phyloP scores from a whole-genome alignment of 805 yeast genomes.

The Suhomyces sp. region DNA sequence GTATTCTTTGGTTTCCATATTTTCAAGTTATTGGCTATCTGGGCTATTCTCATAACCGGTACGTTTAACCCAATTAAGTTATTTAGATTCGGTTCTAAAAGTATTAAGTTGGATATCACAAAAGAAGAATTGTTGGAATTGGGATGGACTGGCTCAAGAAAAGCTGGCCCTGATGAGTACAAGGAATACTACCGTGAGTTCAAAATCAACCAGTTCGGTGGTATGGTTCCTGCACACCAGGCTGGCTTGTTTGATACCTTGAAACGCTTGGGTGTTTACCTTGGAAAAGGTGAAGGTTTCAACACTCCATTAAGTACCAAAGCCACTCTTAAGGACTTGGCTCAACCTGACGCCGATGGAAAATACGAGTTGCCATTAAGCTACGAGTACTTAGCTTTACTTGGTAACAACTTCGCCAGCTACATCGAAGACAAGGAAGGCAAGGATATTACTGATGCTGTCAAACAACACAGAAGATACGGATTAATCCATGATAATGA shows the following conservation, averaged over 20 bases:
- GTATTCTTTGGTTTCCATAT: slow-evolving; percentile 72
- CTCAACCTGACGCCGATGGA: slow-evolving; percentile 23
- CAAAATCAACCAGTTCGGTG: slow-evolving; percentile 66
- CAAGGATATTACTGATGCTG: slow-evolving; percentile 37
- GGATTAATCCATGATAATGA: slow-evolving; percentile 57
- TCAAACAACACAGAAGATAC: slow-evolving; percentile 63
- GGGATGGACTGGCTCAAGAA: slow-evolving; percentile 96
- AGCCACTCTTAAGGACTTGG: slow-evolving; percentile 32
- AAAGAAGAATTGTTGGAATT: slow-evolving; percentile 57
- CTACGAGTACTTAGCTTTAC: slow-evolving; percentile 52
- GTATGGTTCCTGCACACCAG: slow-evolving; percentile 71
- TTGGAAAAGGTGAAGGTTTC: slow-evolving; percentile 84
- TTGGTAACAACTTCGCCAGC: slow-evolving; percentile 48
- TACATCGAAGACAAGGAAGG: slow-evolving; percentile 36
- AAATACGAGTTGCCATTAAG: slow-evolving; percentile 47
- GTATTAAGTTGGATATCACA: slow-evolving; percentile 32
- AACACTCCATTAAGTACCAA: slow-evolving; percentile 51
- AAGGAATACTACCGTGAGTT: slow-evolving; percentile 63
- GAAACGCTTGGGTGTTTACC: slow-evolving; percentile 54
- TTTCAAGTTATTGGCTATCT: slow-evolving; percentile 56
- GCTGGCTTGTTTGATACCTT: slow-evolving; percentile 64
- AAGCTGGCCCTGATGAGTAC: slow-evolving; percentile 67
- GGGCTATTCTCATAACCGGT: slow-evolving; percentile 62
- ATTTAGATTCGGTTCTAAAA: slow-evolving; percentile 28
- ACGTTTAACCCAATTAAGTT: slow-evolving; percentile 66